Base-by-base conservation (phyloP, 1,284 basidiomycete species). In the Trichosporon coremiiforme region DNA sequence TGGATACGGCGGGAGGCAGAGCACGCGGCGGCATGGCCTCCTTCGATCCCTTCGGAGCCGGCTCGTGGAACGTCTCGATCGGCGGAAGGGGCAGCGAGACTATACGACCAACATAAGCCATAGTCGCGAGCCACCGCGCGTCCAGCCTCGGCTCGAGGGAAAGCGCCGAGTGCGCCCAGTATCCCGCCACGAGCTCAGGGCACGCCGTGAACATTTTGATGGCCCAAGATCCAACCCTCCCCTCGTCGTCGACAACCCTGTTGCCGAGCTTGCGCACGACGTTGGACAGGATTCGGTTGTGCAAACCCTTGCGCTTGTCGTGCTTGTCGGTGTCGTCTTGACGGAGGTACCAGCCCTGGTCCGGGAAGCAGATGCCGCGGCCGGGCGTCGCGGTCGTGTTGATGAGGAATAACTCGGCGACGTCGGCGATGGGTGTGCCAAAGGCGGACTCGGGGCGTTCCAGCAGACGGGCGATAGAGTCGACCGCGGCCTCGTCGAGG, bases 261-360 rank as follows among this genome's bases (percentile, higher is more conserved):
- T 75, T 70, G 0, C 84, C 84, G 17, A 96, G 85, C 1, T 85
- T 85, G 74, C 90, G 89, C 17, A 96, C 78, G 13, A 95, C 84
- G 69, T 92, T 92, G 0, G 88, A 86, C 0, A 97, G 85, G 8
- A 95, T 91, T 76, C 92, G 91, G 83, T 98, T 97, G 83, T 95
- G 88, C 31, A 95, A 68, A 0, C 80, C 81, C 31, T 75, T 73
- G 50, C 77, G 87, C 31, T 57, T 78, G 73, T 68, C 75, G 66
- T 77, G 73, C 50, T 71, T 67, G 9, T 75, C 73, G 3, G 71
- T 73, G 2, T 85, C 85, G 45, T 82, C 79, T 0, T 80, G 78
- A 9, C 92, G 88, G 1, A 89, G 89, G 77, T 97, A 98, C 95
- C 95, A 98, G 0, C 94, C 95, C 15, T 88, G 87, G 78, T 96